phyloP scores from a whole-genome alignment of 495 filamentous ascomycete species.

The Acidiella bohemica region DNA sequence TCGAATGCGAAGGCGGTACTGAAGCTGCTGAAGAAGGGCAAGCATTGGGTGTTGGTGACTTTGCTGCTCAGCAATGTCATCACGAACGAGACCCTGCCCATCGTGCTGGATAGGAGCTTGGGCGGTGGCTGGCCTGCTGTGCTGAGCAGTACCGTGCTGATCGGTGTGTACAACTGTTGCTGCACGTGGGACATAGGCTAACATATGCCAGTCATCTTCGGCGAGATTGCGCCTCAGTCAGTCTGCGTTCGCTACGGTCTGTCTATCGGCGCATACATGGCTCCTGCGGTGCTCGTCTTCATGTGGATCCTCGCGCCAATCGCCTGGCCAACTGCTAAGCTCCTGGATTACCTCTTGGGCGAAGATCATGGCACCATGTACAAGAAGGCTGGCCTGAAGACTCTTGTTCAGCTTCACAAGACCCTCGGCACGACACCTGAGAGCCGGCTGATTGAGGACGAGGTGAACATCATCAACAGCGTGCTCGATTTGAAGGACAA shows the following conservation, averaged over 20 bases:
- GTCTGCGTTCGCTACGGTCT: constrained; percentile 93
- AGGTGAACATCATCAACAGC: constrained; percentile 96
- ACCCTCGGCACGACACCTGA: constrained; percentile 67
- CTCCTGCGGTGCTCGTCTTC: constrained; percentile 69
- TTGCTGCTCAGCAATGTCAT: constrained; percentile 91
- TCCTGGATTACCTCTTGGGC: constrained; percentile 76
- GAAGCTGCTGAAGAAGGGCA: constrained; percentile 68
- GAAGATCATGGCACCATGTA: constrained; percentile 90
- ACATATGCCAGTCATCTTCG: constrained; percentile 71
- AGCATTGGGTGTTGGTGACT: constrained; percentile 98
- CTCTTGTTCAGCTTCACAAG: constrained; percentile 83
- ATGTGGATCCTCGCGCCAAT: constrained; percentile 86
- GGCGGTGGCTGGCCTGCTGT: constrained; percentile 94
- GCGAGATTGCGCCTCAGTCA: constrained; percentile 89
- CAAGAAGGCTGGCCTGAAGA: constrained; percentile 88
- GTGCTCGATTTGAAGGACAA: constrained; percentile 96
- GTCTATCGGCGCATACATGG: constrained; percentile 91
- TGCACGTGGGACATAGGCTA: neutral
- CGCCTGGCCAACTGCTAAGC: constrained; percentile 79
- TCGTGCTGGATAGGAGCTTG: constrained; percentile 83
- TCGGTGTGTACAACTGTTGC: constrained; percentile 47
- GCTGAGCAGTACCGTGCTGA: constrained; percentile 78
- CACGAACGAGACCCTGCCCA: constrained; percentile 92
- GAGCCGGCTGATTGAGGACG: constrained; percentile 87
- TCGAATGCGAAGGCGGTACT: constrained; percentile 73